Conservation (phyloP, 2,329 filamentous ascomycete species). For the Neurospora crassa region DNA sequence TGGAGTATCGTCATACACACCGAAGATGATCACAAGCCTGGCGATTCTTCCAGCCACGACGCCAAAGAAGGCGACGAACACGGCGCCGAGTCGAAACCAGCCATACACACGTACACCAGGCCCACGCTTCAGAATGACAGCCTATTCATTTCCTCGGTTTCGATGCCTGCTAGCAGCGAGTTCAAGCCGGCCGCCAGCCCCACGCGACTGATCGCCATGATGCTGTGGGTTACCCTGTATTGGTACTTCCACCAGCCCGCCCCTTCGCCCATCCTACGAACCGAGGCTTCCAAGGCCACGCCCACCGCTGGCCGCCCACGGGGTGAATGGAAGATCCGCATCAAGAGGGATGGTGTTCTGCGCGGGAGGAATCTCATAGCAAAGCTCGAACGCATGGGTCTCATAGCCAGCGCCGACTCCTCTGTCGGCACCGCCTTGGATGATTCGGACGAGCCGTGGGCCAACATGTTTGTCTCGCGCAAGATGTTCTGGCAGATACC, state of each 20-base stretch:
- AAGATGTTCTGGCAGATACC: slow-evolving; percentile 90
- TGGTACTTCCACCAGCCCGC: slow-evolving; percentile 94
- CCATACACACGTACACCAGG: slow-evolving; percentile 55
- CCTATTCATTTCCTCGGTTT: slow-evolving; percentile 87
- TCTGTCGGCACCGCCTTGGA: slow-evolving; percentile 58
- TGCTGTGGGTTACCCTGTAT: slow-evolving; percentile 88
- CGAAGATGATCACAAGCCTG: slow-evolving; percentile 32
- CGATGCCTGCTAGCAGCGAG: slow-evolving; percentile 69
- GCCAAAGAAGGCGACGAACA: neutral
- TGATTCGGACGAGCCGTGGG: slow-evolving; percentile 58
- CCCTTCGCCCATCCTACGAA: slow-evolving; percentile 56
- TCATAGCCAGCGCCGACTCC: slow-evolving; percentile 69
- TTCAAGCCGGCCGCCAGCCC: slow-evolving; percentile 73
- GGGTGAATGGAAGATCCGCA: slow-evolving; percentile 78
- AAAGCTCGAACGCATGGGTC: slow-evolving; percentile 87
- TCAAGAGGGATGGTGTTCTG: slow-evolving; percentile 82
- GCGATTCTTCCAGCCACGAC: slow-evolving; percentile 12
- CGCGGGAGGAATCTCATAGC: slow-evolving; percentile 73
- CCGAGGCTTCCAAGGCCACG: slow-evolving; percentile 53
- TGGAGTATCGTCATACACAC: slow-evolving; percentile 86
- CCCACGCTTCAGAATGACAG: slow-evolving; percentile 73
- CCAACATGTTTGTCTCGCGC: slow-evolving; percentile 70
- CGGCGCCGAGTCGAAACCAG: slow-evolving; percentile 20
- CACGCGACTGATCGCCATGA: slow-evolving; percentile 87
- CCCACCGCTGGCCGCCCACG: slow-evolving; percentile 62